Percentiles rank a stretch among this genome's conserved stretches.
phyloP scores from a whole-genome alignment of 495 filamentous ascomycete species.

The Amphirosellinia nigrospora region DNA sequence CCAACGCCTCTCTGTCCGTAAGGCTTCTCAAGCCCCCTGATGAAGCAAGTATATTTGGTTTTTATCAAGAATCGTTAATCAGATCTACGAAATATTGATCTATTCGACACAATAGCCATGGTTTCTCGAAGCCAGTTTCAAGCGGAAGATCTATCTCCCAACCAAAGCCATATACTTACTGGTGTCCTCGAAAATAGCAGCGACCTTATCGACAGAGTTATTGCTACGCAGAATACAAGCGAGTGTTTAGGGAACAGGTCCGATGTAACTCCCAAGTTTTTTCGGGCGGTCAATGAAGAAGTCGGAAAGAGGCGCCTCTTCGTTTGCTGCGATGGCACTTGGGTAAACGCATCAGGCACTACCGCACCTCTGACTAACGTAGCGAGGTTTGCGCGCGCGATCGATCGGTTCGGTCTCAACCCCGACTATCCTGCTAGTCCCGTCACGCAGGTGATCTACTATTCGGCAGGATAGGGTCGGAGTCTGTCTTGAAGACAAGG shows the following conservation, averaged over 20 bases:
- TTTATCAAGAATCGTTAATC: not conserved
- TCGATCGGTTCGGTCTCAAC: constrained; percentile 20
- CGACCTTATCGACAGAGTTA: not conserved
- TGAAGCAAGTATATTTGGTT: not conserved
- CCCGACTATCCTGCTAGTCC: not conserved
- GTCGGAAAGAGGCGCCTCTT: constrained; percentile 22
- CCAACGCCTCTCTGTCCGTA: not conserved
- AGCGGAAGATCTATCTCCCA: constrained; percentile 1
- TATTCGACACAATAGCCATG: not conserved
- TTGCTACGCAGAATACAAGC: not conserved
- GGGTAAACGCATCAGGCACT: constrained; percentile 15
- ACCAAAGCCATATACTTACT: not conserved
- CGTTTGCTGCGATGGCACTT: constrained; percentile 22
- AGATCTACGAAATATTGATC: not conserved
- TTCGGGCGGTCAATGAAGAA: constrained; percentile 1
- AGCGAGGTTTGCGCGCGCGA: constrained; percentile 10
- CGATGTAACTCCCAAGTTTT: not conserved
- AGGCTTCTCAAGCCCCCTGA: not conserved
- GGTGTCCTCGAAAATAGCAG: constrained; percentile 11
- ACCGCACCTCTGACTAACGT: constrained; percentile 15
- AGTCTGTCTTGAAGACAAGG: constrained; percentile 12
- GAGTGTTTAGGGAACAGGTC: not conserved
- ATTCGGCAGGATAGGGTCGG: constrained; percentile 16
- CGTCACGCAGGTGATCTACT: constrained; percentile 15
- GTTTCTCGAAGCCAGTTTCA: not conserved